phyloP scores from a whole-genome alignment of 106 monocot genomes.

The Allium fistulosum region DNA sequence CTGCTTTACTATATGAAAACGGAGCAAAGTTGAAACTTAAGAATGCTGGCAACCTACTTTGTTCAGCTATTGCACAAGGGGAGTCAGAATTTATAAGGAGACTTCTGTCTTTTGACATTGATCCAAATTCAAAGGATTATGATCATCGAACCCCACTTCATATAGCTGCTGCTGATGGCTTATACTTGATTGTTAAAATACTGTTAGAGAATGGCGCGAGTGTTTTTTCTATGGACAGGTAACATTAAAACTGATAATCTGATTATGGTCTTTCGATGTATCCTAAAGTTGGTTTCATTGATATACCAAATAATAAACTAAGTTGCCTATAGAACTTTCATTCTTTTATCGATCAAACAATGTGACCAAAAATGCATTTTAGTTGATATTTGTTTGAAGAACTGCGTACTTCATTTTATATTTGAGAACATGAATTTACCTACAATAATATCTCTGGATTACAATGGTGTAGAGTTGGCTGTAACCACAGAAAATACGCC shows the following conservation, averaged over 20 bases:
- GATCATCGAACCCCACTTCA: slow-evolving; percentile 85
- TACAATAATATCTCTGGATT: no score
- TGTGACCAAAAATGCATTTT: no score
- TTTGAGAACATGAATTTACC: no score
- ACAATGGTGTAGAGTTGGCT: no score
- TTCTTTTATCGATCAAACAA: no score
- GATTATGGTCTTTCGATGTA: no score
- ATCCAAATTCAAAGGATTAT: slow-evolving; percentile 84
- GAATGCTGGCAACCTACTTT: slow-evolving; percentile 63
- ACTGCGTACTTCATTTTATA: no score
- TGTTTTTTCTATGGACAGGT: slow-evolving; percentile 67
- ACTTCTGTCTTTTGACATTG: slow-evolving; percentile 42
- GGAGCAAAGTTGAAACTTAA: slow-evolving; percentile 53
- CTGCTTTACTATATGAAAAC: slow-evolving; percentile 39
- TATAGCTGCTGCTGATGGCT: slow-evolving; percentile 81
- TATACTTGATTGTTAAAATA: slow-evolving; percentile 64
- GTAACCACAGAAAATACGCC: no score
- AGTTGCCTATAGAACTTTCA: no score
- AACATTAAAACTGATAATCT: background rate
- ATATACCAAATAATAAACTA: no score
- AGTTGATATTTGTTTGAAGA: no score
- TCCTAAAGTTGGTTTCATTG: no score
- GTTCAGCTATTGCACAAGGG: slow-evolving; percentile 52
- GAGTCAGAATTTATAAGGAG: slow-evolving; percentile 65
- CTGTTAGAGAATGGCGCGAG: slow-evolving; percentile 81